Conservation (phyloP, 495 filamentous ascomycete species). For the Aspergillus diversus region DNA sequence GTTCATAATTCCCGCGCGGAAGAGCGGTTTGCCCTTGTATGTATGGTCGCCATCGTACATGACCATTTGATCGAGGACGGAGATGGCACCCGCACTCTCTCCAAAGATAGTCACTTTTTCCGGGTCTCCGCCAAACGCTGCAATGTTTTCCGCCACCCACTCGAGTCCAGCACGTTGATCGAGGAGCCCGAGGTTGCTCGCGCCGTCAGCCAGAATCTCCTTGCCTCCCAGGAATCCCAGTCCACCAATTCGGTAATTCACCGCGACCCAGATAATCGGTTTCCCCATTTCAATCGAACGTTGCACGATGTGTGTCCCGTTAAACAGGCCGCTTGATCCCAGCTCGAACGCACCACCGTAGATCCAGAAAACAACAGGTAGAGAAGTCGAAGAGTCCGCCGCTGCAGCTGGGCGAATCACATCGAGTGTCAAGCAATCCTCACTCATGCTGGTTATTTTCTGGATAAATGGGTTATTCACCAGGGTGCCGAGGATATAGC, state of each 20-base stretch:
- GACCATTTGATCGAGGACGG: slow-evolving; percentile 70
- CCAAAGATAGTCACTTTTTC: slow-evolving; percentile 76
- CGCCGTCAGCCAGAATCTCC: slow-evolving; percentile 67
- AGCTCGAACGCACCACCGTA: slow-evolving; percentile 69
- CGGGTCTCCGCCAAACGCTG: slow-evolving; percentile 58
- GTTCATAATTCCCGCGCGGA: slow-evolving; percentile 76
- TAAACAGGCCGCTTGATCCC: slow-evolving; percentile 62
- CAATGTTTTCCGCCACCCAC: slow-evolving; percentile 61
- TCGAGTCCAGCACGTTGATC: slow-evolving; percentile 56
- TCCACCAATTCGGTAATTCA: slow-evolving; percentile 77
- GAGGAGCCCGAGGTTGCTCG: slow-evolving; percentile 56
- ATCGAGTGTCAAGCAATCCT: slow-evolving; percentile 70
- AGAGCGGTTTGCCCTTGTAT: slow-evolving; percentile 71
- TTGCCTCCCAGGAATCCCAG: slow-evolving; percentile 74
- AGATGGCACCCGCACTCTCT: slow-evolving; percentile 72
- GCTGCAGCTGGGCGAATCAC: slow-evolving; percentile 63
- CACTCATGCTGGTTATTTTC: slow-evolving; percentile 44
- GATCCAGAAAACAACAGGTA: slow-evolving; percentile 72
- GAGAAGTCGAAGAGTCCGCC: slow-evolving; percentile 45
- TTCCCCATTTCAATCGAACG: slow-evolving; percentile 58
- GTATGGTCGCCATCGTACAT: slow-evolving; percentile 69
- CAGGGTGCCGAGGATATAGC: slow-evolving; percentile 54
- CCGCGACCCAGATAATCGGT: slow-evolving; percentile 70
- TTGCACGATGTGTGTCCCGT: slow-evolving; percentile 56
- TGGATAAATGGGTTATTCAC: slow-evolving; percentile 64